These are phyloP conservation scores for Hibiscus mutabilis DNA, from an alignment of 345 rosid genomes.

Conservation along the genomic window DNA sequence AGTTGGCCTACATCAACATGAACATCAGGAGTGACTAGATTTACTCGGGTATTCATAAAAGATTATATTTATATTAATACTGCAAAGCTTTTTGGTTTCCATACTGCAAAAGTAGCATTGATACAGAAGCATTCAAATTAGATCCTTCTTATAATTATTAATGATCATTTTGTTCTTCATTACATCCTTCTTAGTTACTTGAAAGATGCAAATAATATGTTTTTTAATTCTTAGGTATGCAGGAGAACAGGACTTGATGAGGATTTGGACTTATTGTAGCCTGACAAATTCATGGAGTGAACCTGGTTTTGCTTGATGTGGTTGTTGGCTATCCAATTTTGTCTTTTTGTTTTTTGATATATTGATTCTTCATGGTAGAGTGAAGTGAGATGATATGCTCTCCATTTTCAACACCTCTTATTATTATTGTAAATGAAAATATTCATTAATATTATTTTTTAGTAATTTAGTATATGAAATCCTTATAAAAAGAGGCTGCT, in stretches of 20 bases:
- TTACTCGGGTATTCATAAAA: background rate
- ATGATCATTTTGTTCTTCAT: background rate
- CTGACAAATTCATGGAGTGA: background rate
- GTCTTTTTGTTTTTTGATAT: conserved; percentile 1
- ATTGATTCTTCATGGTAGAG: background rate
- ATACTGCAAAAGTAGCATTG: too few relatives aligned
- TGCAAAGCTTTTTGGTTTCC: too few relatives aligned
- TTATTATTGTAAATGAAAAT: conserved; percentile 22
- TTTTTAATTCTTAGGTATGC: conserved; percentile 1
- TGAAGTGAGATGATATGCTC: conserved; percentile 3
- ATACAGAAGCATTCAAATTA: too few relatives aligned
- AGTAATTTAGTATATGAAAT: background rate
- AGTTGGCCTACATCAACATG: background rate
- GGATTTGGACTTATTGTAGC: background rate
- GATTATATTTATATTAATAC: too few relatives aligned
- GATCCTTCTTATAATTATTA: too few relatives aligned
- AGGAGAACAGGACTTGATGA: conserved; percentile 25
- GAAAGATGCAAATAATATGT: conserved; percentile 1
- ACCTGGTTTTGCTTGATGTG: background rate
- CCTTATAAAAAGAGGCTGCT: background rate
- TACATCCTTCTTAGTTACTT: background rate
- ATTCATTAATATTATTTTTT: background rate
- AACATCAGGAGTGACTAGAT: background rate
- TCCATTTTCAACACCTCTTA: conserved; percentile 9
- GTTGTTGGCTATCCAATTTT: conserved; percentile 17